Conservation (phyloP, 768 basidiomycete species). For the Psilocybe sp. region DNA sequence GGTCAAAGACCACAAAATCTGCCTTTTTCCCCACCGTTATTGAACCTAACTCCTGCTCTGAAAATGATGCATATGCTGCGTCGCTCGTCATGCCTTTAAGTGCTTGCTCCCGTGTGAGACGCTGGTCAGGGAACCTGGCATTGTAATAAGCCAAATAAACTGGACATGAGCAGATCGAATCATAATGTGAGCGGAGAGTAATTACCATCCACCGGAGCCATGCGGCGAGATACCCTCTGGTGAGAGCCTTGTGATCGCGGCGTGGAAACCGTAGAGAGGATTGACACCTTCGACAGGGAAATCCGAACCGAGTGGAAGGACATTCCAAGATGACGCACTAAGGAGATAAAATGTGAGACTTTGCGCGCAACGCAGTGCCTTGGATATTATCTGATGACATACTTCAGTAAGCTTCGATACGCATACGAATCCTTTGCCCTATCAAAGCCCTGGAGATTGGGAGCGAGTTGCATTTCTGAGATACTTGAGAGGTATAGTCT, state of each 20-base stretch:
- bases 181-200: too few species aligned
- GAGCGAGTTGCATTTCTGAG: not conserved
- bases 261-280: slow-evolving; percentile 85
- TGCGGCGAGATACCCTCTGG: slow-evolving; percentile 77
- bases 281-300: slow-evolving; percentile 91
- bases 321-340: slow-evolving; percentile 35
- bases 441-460: slow-evolving; percentile 57
- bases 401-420: slow-evolving; percentile 65
- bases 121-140: slow-evolving; percentile 51
- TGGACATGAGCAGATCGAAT: too few species aligned
- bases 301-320: slow-evolving; percentile 83
- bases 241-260: slow-evolving; percentile 73
- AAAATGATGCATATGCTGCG: slow-evolving; percentile 82
- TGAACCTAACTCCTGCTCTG: slow-evolving; percentile 66
- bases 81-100: slow-evolving; percentile 89
- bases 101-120: slow-evolving; percentile 75
- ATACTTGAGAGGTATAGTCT: not conserved
- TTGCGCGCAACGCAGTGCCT: too few species aligned
- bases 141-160: too few species aligned
- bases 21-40: slow-evolving; percentile 75
- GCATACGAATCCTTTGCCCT: slow-evolving; percentile 92
- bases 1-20: slow-evolving; percentile 80
- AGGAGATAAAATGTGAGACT: too few species aligned
- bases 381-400: too few species aligned
- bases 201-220: slow-evolving; percentile 69